A percentile compares a stretch with the other conserved stretches of the same genome.
These are phyloP conservation scores for Exophiala sp. DNA, from an alignment of 2,329 filamentous ascomycete genomes.

Conservation along the genomic window DNA sequence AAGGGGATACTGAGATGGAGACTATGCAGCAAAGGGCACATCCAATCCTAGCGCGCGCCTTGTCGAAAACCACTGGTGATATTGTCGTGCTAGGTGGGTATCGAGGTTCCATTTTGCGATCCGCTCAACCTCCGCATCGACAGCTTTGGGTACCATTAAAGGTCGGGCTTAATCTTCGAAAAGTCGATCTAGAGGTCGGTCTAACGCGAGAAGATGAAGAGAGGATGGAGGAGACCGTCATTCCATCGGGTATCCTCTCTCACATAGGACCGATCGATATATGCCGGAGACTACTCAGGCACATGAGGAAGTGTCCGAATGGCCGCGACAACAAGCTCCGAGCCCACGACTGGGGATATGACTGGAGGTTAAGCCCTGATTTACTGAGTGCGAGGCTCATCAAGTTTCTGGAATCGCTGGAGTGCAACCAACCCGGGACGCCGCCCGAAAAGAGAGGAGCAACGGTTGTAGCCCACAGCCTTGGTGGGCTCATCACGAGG, in stretches of 20 bases:
- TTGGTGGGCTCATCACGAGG: constrained; percentile 80
- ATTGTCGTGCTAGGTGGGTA: constrained; percentile 86
- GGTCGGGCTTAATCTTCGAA: constrained; percentile 82
- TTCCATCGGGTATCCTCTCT: constrained; percentile 80
- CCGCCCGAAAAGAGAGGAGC: constrained; percentile 59
- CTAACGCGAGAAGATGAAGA: constrained; percentile 76
- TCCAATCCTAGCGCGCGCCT: constrained; percentile 51
- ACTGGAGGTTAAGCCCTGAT: constrained; percentile 83
- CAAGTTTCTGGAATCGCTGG: constrained; percentile 65
- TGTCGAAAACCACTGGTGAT: constrained; percentile 72
- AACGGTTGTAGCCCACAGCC: constrained; percentile 72
- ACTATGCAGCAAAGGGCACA: constrained; percentile 33
- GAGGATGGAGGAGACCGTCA: constrained; percentile 73
- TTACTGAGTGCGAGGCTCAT: constrained; percentile 67
- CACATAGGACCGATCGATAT: constrained; percentile 91
- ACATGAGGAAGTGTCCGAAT: constrained; percentile 68
- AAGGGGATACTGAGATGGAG: constrained; percentile 13
- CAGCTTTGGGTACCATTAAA: constrained; percentile 94
- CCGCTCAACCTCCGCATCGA: constrained; percentile 72
- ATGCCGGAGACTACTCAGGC: constrained; percentile 72
- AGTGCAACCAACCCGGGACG: constrained; percentile 61
- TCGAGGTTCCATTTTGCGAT: constrained; percentile 80
- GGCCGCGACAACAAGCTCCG: constrained; percentile 63
- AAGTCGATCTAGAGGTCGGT: constrained; percentile 84
- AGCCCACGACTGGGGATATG: constrained; percentile 87